phyloP scores from a whole-genome alignment of 1,284 basidiomycete species.

The Ceratobasidium sp. region DNA sequence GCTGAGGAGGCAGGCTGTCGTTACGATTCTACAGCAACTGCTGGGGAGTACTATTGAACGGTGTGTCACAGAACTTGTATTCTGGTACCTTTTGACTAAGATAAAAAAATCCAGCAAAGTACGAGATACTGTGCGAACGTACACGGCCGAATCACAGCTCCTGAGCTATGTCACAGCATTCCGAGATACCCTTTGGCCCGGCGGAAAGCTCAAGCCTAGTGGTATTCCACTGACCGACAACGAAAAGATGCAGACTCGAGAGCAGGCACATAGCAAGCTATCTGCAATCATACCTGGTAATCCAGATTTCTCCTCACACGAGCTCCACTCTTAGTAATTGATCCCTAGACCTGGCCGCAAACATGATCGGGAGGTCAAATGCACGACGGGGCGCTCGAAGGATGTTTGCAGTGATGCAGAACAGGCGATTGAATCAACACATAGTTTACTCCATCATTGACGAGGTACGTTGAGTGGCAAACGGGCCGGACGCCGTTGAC shows the following conservation, averaged over 20 bases:
- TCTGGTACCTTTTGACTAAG: background rate
- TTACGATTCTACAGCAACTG: conserved; percentile 95
- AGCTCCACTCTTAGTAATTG: background rate
- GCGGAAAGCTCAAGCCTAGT: conserved; percentile 74
- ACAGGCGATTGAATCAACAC: conserved; percentile 91
- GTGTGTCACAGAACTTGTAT: conserved; percentile 59
- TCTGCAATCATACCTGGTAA: conserved; percentile 89
- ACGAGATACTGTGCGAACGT: conserved; percentile 75
- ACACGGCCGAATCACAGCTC: conserved; percentile 74
- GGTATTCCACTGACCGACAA: conserved; percentile 74
- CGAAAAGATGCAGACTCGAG: conserved; percentile 81
- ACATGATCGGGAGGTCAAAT: conserved; percentile 95
- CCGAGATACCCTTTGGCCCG: conserved; percentile 83
- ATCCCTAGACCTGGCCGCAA: conserved; percentile 84
- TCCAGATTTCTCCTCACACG: conserved; percentile 47
- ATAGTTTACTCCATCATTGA: conserved; percentile 87
- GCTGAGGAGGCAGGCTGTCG: conserved; percentile 94
- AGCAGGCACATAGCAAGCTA: conserved; percentile 88
- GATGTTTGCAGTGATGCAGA: conserved; percentile 93
- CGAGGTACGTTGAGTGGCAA: conserved; percentile 66
- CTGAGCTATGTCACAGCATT: conserved; percentile 73
- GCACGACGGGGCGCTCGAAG: conserved; percentile 89
- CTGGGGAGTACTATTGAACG: conserved; percentile 95
- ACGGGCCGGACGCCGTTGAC: conserved; percentile 8
- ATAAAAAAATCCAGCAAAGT: conserved; percentile 71